Base-by-base conservation (phyloP, 805 yeast species). In the Saturnispora sanitii region DNA sequence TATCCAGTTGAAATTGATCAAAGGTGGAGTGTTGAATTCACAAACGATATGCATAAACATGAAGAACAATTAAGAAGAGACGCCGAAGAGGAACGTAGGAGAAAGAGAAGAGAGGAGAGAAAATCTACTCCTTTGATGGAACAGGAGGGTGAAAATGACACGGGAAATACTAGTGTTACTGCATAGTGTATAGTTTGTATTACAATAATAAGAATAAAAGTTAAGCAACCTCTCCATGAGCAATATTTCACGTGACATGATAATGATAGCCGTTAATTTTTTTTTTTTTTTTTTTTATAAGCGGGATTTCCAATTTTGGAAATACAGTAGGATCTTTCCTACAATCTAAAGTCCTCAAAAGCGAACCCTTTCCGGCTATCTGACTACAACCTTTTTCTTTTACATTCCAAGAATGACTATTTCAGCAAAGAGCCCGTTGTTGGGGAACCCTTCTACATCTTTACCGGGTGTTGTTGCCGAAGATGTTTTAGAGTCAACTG, bases 51-150 rank as follows among this genome's bases (percentile, higher is more conserved):
- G 46, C 47, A 47, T 19, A 46, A 48, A 27, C 35, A 41, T 21
- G 52, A 52, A 20, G 56, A 53, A 23, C 41, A 35, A 16, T 47
- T 49, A 33, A 32, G 46, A 35, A 28, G 45, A 35, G 38, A 37
- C 17, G 39, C 23, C 28, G 50, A 47, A 20, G 42, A 68, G 69
- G 51, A 71, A 77, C 27, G 64, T 92, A 38, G 42, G 22, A 43
- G 43, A 23, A 47, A 40, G 31, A 40, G 46, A 12, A 47, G 35
- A 16, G 51, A 46, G 27, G 50, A 49, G 27, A 44, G 41, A 32
- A 64, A 70, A 37, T 64, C 32, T 2, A 40, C 34, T 5, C 37
- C 49, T n/a, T n/a, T n/a, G n/a, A n/a, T n/a, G n/a, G n/a, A n/a
- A n/a, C n/a, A n/a, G n/a, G n/a, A n/a, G n/a, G n/a, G n/a, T n/a